Percentiles rank a stretch among this genome's conserved stretches.
These are phyloP conservation scores for Hibiscus tridactylites DNA, from an alignment of 345 rosid genomes.

Conservation along the genomic window DNA sequence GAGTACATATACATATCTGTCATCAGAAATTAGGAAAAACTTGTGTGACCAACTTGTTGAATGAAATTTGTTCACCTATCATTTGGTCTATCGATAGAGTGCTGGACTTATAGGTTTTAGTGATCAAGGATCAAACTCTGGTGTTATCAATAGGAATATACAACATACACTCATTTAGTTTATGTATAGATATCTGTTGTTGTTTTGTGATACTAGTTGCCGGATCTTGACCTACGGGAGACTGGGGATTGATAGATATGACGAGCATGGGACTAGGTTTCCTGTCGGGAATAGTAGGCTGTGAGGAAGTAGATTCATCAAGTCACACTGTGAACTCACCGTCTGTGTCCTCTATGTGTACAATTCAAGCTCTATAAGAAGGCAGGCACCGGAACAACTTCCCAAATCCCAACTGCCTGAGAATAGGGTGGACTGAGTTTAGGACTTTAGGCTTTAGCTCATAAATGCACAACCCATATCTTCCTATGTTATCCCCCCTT, in stretches of 20 bases:
- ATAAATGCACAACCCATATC: too few species aligned
- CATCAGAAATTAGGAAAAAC: neutral
- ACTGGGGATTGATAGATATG: neutral
- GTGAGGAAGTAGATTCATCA: constrained; percentile 2
- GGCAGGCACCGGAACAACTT: neutral
- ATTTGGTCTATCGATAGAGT: neutral
- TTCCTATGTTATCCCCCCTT: neutral
- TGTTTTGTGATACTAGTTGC: constrained; percentile 6
- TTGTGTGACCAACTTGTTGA: constrained; percentile 11
- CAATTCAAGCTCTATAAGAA: neutral
- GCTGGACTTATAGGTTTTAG: neutral
- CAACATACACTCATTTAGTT: neutral
- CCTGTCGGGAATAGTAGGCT: constrained; percentile 8
- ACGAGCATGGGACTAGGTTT: constrained; percentile 14
- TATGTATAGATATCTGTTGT: neutral
- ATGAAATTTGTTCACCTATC: constrained; percentile 23
- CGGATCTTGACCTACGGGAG: neutral
- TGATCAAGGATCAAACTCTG: neutral
- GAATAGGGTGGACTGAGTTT: neutral
- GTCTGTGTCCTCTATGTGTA: neutral
- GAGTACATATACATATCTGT: neutral
- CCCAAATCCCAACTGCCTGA: neutral
- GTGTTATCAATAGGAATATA: neutral
- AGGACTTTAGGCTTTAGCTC: neutral
- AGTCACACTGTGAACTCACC: constrained; percentile 6